phyloP scores from a whole-genome alignment of 2,329 filamentous ascomycete species.

The Amauroascus verrucosus region DNA sequence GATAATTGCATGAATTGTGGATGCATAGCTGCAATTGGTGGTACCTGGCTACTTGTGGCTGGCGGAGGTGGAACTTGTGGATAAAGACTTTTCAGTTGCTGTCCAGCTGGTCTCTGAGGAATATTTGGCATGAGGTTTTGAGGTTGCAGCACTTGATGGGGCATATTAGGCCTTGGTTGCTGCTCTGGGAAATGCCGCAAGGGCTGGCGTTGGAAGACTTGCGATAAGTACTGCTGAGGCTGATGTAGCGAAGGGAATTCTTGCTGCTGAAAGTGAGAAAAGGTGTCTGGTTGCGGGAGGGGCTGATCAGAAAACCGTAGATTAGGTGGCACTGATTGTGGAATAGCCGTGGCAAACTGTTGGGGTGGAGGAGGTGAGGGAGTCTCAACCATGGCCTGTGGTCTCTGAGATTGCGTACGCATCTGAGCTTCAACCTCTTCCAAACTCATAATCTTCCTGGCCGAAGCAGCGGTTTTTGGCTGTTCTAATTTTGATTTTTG shows the following conservation, averaged over 20 bases:
- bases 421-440: slow-evolving; percentile 96
- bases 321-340: slow-evolving; percentile 13
- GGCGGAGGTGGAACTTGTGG: slow-evolving; percentile 31
- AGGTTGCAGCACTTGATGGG: slow-evolving; percentile 70
- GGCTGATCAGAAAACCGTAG: slow-evolving; percentile 14
- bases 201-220: slow-evolving; percentile 28
- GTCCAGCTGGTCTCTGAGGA: slow-evolving; percentile 30
- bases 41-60: slow-evolving; percentile 37
- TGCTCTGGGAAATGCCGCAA: slow-evolving; percentile 34
- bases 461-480: slow-evolving; percentile 11
- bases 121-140: slow-evolving; percentile 53
- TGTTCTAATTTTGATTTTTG: slow-evolving; percentile 29
- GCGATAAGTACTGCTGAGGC: slow-evolving; percentile 35
- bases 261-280: slow-evolving; percentile 29
- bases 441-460: slow-evolving; percentile 81
- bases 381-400: slow-evolving; percentile 23
- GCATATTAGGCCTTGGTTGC: slow-evolving; percentile 41
- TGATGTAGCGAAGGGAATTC: slow-evolving; percentile 43
- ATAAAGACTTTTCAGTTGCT: slow-evolving; percentile 29
- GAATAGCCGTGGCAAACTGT: slow-evolving; percentile 17
- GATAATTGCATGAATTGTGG: slow-evolving; percentile 66
- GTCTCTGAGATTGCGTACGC: slow-evolving; percentile 38
- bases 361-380: slow-evolving; percentile 26
- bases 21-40: slow-evolving; percentile 54
- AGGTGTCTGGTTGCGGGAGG: slow-evolving; percentile 8